Base-by-base conservation (phyloP, 2,329 filamentous ascomycete genomes). In the Uncinocarpus reesii region DNA sequence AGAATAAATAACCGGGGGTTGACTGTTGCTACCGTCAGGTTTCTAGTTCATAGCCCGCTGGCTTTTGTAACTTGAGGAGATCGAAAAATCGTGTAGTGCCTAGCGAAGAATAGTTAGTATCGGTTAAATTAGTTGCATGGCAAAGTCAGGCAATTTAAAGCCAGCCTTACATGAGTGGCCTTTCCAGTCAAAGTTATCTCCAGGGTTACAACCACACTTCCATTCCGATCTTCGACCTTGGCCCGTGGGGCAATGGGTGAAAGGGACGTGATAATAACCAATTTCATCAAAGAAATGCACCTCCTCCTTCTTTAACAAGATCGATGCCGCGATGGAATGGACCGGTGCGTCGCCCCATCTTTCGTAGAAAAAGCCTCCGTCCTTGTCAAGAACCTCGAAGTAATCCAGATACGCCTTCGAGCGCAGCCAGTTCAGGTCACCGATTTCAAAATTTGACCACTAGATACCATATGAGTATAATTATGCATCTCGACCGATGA, bases 391-490 rank as follows among this genome's bases (percentile, higher is more conserved):
- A 4, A 80, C 77, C 43, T 89, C 79, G 62, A 98, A 98, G 72
- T 81, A 98, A 68, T 96, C 90, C 37, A 83, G 71, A 70, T 98
- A 98, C 18, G 85, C 77, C 64, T 89, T 74, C 56, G 86, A 92
- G 55, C 92, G 83, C 47, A 98, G 79, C 88, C 92, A 98, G 61
- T 93, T 79, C 32, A 98, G 76, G 69, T 84, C 93, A 55, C 90
- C 92, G 57, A 98, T 83, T 67, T 98, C 92, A 58, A 98, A 98
- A 74, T 98, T 98, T 62, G 90, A 96, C 92, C 92, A 98, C 85
- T 90, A 51, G 42, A 38, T 28, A n/a, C n/a, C 31, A 6, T 26
- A n/a, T 54, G 31, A 53, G 56, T 53, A 44, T 15, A 36, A 44
- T 56, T n/a, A 15, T 5, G 15, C n/a, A 13, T n/a, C n/a, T 44